phyloP scores from a whole-genome alignment of 805 yeast species.

The Isabelozyma rhagii region DNA sequence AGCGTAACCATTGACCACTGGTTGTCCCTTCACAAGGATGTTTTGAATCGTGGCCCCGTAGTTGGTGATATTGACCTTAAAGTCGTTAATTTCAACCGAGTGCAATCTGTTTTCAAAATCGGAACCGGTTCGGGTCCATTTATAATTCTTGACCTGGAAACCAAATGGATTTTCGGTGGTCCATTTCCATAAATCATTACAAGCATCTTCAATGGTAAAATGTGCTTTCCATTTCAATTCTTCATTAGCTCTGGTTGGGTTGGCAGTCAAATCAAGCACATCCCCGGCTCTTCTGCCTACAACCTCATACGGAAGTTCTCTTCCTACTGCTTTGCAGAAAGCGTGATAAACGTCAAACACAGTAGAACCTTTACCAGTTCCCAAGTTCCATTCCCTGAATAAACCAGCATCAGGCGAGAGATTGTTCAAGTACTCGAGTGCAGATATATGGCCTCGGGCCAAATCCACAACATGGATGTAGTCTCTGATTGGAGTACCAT shows the following conservation, averaged over 20 bases:
- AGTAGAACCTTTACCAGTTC: constrained; percentile 78
- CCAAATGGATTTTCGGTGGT: constrained; percentile 66
- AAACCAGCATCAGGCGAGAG: constrained; percentile 39
- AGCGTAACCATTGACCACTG: constrained; percentile 39
- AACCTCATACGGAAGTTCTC: constrained; percentile 61
- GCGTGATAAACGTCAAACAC: constrained; percentile 69
- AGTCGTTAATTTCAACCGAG: constrained; percentile 26
- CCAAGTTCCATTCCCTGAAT: constrained; percentile 78
- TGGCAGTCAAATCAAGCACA: constrained; percentile 71
- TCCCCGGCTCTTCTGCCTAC: constrained; percentile 72
- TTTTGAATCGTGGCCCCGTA: constrained; percentile 52
- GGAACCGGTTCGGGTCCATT: constrained; percentile 27
- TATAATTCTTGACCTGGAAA: constrained; percentile 33
- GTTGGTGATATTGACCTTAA: constrained; percentile 43
- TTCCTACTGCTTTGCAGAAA: constrained; percentile 63
- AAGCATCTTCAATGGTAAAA: constrained; percentile 57
- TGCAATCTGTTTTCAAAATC: constrained; percentile 33
- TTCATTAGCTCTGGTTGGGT: constrained; percentile 59
- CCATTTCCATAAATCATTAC: constrained; percentile 78
- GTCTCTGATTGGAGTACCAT: constrained; percentile 81
- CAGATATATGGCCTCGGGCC: constrained; percentile 74
- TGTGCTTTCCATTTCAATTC: constrained; percentile 68
- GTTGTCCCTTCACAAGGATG: constrained; percentile 34
- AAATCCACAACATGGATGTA: constrained; percentile 80
- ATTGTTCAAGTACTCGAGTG: constrained; percentile 52